Base-by-base conservation (phyloP, 257 asterid genomes). In the Osmanthus fragrans region DNA sequence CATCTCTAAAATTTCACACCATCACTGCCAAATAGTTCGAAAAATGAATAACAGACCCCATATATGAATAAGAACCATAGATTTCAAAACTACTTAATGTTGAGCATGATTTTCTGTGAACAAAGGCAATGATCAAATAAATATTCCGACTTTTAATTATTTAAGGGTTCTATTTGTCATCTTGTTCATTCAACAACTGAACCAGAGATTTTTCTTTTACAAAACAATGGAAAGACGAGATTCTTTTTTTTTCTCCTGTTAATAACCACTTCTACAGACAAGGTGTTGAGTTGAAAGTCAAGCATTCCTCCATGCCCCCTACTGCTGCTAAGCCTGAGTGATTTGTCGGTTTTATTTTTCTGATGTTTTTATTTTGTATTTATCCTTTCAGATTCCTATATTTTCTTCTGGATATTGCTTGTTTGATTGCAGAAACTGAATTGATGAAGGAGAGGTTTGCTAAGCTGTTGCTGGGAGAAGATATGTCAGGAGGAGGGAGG, bases 401-500 rank as follows among this genome's bases (percentile, higher is more conserved):
- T 49, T 49, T 49, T 49, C 60, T 49, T 49, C 60, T 30, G 27
- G 32, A 16, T 49, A 27, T 60, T 71, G 77, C n/a, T 72, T 63
- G 45, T 42, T 18, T 63, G 77, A 64, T 60, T 77, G 51, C 90
- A 91, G 99, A 88, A 81, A 88, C 88, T 63, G 93, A 90, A 70
- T 68, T 89, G 76, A 93, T 95, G 94, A 95, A 95, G 81, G 90
- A 91, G 78, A 83, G 97, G 47, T 95, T 95, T 32, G 94, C 97
- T 1, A 93, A 93, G 83, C 71, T 95, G 77, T 84, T 95, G 76
- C 88, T 95, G 1, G 97, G 99, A 71, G 98, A 95, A 84, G 99
- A 95, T 67, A 95, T 95, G 97, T 90, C 97, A 7, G 99, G 99
- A 74, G 98, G 97, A 77, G 97, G 96, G 25, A 89, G 88, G 81